Base-by-base conservation (phyloP, 306 rosid genomes). In the Trichosanthes cucumerina region DNA sequence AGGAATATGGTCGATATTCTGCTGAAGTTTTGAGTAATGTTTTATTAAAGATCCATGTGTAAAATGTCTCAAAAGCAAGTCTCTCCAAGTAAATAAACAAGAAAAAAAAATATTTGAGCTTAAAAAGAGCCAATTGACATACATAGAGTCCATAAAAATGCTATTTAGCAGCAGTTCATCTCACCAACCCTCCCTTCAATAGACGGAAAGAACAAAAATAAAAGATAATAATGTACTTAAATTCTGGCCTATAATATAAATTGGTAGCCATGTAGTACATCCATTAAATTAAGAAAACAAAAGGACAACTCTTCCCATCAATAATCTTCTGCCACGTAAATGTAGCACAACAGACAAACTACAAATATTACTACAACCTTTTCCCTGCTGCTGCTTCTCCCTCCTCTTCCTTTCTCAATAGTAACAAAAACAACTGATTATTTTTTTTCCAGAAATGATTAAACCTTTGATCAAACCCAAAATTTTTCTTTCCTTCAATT, bases 321-420 rank as follows among this genome's bases (percentile, higher is more conserved):
- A 44, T 44, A 70, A 44, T 68, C 49, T 38, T 66, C 73, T n/a
- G 73, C 73, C 73, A 66, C 49, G 8, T n/a, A n/a, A 39, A 68
- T 10, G 52, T 10, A 65, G 43, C 44, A 33, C 57, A 65, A 9
- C 49, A 66, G 18, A 41, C 47, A 15, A 15, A 65, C 26, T 12
- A 66, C 31, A 68, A n/a, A 68, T 69, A 69, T 21, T 54, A 54
- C 24, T 68, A 68, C 75, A 39, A 18, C 33, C 33, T 6, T 19
- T 66, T 21, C 26, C 6, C 46, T 31, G 12, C 46, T 41, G 76
- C 77, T 24, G 4, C 77, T 47, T 73, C 43, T 16, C 23, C 19
- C 15, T n/a, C 7, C 1, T 6, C 64, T 53, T 56, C 0, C 31
- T 0, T 60, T 38, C n/a, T 24, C 41, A 41, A 41, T 44, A n/a